Evolutionary conservation across 352 stramenopile species (phyloP).

Genomic region (Globisporangium uncinulatum): DNA sequence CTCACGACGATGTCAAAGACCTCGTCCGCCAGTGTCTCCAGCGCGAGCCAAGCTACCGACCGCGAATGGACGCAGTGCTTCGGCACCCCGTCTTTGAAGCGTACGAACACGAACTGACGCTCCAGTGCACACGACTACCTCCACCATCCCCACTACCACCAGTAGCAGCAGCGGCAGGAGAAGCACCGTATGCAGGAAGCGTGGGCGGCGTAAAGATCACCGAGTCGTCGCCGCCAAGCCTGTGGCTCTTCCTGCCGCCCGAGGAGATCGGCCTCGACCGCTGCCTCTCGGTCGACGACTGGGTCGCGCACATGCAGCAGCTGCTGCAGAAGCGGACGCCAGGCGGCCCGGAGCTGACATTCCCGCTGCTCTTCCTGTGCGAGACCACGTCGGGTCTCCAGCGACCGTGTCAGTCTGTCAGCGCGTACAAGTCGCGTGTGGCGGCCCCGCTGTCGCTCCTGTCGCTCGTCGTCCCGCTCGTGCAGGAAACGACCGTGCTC

Average conservation of each 20-base stretch:
- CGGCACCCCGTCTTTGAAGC: constrained; percentile 32
- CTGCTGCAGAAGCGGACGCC: constrained; percentile 23
- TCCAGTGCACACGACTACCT: not conserved
- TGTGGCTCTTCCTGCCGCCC: constrained; percentile 62
- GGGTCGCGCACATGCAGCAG: constrained; percentile 31
- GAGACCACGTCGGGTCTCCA: constrained; percentile 28
- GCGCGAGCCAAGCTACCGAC: constrained; percentile 24
- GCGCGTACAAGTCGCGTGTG: constrained; percentile 18
- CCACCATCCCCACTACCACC: not conserved
- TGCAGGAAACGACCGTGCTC: constrained; percentile 62
- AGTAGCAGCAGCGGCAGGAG: not conserved
- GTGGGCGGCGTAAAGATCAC: not conserved
- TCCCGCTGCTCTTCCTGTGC: constrained; percentile 59
- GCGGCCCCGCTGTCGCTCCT: constrained; percentile 40
- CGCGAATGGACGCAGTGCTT: constrained; percentile 29
- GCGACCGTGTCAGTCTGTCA: constrained; percentile 16
- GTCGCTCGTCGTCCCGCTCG: constrained; percentile 49
- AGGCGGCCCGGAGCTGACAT: constrained; percentile 27
- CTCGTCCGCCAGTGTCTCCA: constrained; percentile 39
- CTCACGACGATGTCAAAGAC: constrained; percentile 35
- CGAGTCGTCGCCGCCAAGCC: constrained; percentile 38
- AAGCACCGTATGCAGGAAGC: not conserved
- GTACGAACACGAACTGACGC: constrained; percentile 19
- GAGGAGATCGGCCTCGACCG: constrained; percentile 27
- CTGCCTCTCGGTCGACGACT: constrained; percentile 37